Evolutionary conservation across 2,329 filamentous ascomycete genomes (phyloP).

Genomic region (Cercospora sp.): DNA sequence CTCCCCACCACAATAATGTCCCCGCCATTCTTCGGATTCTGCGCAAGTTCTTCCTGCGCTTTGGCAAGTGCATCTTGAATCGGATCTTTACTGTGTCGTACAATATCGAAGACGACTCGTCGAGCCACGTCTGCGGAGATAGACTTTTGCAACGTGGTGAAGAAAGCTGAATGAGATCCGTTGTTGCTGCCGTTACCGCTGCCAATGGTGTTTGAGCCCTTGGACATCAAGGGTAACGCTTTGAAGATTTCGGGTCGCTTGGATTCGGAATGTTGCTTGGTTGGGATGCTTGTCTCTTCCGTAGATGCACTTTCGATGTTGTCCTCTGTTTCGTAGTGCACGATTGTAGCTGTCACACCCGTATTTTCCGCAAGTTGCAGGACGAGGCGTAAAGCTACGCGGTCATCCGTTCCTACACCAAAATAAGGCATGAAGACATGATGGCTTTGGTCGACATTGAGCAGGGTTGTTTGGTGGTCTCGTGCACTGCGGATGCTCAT

Average conservation of each 20-base stretch:
- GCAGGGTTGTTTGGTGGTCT: constrained; percentile 56
- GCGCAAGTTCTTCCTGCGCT: constrained; percentile 61
- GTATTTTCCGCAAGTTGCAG: constrained; percentile 80
- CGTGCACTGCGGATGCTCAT: constrained; percentile 61
- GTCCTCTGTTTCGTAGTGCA: constrained; percentile 54
- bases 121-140: constrained; percentile 52
- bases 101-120: constrained; percentile 60
- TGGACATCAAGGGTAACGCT: constrained; percentile 7
- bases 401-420: constrained; percentile 73
- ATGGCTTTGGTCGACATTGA: constrained; percentile 68
- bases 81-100: constrained; percentile 42
- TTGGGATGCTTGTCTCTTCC: constrained; percentile 10
- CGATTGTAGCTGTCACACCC: constrained; percentile 74
- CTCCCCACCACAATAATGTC: constrained; percentile 70
- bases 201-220: neutral
- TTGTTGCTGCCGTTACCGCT: constrained; percentile 25
- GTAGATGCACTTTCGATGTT: constrained; percentile 17
- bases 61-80: constrained; percentile 52
- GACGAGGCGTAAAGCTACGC: constrained; percentile 74
- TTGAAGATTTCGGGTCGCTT: constrained; percentile 18
- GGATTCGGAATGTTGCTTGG: constrained; percentile 17
- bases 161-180: constrained; percentile 53
- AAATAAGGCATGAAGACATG: constrained; percentile 87
- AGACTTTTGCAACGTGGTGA: constrained; percentile 58
- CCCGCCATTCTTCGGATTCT: constrained; percentile 64